Conservation (phyloP, 2,329 filamentous ascomycete genomes). For the Cryoendolithus antarcticus region DNA sequence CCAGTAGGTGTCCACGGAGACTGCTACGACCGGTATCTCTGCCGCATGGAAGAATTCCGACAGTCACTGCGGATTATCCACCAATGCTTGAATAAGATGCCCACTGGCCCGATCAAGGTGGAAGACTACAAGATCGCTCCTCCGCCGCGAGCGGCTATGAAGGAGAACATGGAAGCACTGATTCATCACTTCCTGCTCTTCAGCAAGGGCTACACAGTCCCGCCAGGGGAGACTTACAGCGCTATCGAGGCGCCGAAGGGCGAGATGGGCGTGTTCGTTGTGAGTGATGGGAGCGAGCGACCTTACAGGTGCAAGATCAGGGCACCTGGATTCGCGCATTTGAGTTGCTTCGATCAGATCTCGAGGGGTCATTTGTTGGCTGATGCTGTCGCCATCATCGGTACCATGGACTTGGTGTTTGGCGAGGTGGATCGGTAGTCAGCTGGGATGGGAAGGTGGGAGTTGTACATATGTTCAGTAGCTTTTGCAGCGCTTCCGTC, state of each 20-base stretch:
- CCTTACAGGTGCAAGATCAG: conserved; percentile 97
- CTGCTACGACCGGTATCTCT: conserved; percentile 98
- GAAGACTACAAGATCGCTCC: conserved; percentile 99
- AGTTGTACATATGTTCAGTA: conserved; percentile 4
- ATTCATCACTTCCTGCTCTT: conserved; percentile 99
- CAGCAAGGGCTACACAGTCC: conserved; percentile 96
- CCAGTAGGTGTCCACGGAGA: conserved; percentile 94
- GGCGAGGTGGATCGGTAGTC: conserved; percentile 39
- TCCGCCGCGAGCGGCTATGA: conserved; percentile 94
- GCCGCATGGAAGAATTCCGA: conserved; percentile 98
- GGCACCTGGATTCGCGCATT: conserved; percentile 89
- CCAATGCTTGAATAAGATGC: conserved; percentile 99
- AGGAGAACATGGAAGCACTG: conserved; percentile 99
- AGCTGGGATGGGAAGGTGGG: background rate
- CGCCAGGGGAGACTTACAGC: conserved; percentile 94
- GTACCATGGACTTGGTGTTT: conserved; percentile 58
- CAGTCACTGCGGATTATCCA: conserved; percentile 96
- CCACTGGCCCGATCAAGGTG: conserved; percentile 79
- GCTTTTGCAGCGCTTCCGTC: too few species aligned
- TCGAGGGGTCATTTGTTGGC: conserved; percentile 85
- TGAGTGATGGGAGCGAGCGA: conserved; percentile 90
- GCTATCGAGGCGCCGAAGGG: conserved; percentile 99
- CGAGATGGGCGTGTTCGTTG: conserved; percentile 96
- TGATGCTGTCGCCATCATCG: conserved; percentile 91
- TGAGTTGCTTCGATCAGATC: conserved; percentile 88